Evolutionary conservation across 2,329 filamentous ascomycete genomes (phyloP).

Genomic region (Curvularia sp.): DNA sequence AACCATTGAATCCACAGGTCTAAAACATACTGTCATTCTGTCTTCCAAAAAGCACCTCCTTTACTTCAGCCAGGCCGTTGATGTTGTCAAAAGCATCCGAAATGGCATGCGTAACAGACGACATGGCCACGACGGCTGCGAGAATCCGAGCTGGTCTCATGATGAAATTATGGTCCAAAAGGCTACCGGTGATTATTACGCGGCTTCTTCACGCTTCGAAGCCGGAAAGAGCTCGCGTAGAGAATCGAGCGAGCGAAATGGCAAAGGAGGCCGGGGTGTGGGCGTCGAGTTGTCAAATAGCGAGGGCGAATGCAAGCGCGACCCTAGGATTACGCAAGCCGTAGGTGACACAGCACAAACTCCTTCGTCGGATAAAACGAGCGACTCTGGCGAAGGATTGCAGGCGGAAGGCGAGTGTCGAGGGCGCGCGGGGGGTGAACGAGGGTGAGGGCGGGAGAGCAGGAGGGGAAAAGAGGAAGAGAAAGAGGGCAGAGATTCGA

Average conservation of each 20-base stretch:
- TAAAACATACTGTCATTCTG: conserved; percentile 35
- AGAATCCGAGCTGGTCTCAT: conserved; percentile 52
- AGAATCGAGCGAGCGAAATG: conserved; percentile 18
- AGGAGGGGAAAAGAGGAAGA: neutral
- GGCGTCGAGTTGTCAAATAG: conserved; percentile 38
- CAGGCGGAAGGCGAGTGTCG: neutral
- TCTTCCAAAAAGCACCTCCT: conserved; percentile 41
- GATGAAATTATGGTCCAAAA: conserved; percentile 7
- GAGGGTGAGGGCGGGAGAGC: conserved; percentile 16
- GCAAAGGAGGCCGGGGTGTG: conserved; percentile 13
- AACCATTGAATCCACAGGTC: neutral
- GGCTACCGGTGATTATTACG: neutral
- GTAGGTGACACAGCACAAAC: conserved; percentile 9
- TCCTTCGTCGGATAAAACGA: conserved; percentile 43
- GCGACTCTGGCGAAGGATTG: conserved; percentile 44
- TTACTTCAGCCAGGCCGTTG: conserved; percentile 37
- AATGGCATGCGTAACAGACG: conserved; percentile 46
- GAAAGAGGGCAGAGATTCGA: conserved; percentile 13
- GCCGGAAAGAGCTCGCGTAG: conserved; percentile 13
- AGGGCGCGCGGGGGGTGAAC: neutral
- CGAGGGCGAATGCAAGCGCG: conserved; percentile 28
- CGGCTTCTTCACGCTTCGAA: neutral
- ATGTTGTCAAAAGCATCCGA: conserved; percentile 44
- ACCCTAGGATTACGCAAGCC: conserved; percentile 26
- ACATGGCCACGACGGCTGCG: conserved; percentile 48